Percentiles rank a stretch among this genome's conserved stretches.
These are phyloP conservation scores for Houttuynia cordata DNA, from an alignment of 164 flowering plant genomes.

Conservation along the genomic window DNA sequence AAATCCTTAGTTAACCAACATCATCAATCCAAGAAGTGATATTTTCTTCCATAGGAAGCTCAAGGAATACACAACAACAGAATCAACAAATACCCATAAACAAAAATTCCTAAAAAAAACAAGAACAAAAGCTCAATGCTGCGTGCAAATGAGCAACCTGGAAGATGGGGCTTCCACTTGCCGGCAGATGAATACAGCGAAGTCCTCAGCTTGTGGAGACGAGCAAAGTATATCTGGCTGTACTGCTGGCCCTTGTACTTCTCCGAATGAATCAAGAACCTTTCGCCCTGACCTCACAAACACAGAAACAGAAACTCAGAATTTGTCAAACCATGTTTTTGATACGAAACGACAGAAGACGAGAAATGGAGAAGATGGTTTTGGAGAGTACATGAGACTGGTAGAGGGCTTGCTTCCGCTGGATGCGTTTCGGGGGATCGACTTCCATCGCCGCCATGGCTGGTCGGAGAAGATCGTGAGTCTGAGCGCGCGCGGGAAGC, in stretches of 20 bases:
- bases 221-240: conserved; percentile 86
- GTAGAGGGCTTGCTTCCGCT: conserved; percentile 51
- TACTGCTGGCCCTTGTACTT: conserved; percentile 88
- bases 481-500: too few relatives aligned
- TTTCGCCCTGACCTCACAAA: conserved; percentile 41
- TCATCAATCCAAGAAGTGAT: too few relatives aligned
- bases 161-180: conserved; percentile 73
- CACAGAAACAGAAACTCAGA: too few relatives aligned
- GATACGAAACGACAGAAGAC: not conserved
- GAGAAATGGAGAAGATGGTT: not conserved
- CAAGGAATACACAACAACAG: not conserved
- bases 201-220: conserved; percentile 65
- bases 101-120: not conserved
- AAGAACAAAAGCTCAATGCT: not conserved
- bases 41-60: too few relatives aligned
- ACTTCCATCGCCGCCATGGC: conserved; percentile 41
- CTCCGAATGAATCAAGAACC: conserved; percentile 56
- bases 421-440: conserved; percentile 22
- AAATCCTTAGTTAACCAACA: too few relatives aligned
- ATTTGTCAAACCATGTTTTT: too few relatives aligned
- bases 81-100: not conserved
- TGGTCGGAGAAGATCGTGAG: conserved; percentile 9
- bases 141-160: conserved; percentile 26
- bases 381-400: conserved; percentile 25
- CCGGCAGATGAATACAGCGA: conserved; percentile 52